Base-by-base conservation (phyloP, 257 asterid species). In the Salvia miltiorrhiza region DNA sequence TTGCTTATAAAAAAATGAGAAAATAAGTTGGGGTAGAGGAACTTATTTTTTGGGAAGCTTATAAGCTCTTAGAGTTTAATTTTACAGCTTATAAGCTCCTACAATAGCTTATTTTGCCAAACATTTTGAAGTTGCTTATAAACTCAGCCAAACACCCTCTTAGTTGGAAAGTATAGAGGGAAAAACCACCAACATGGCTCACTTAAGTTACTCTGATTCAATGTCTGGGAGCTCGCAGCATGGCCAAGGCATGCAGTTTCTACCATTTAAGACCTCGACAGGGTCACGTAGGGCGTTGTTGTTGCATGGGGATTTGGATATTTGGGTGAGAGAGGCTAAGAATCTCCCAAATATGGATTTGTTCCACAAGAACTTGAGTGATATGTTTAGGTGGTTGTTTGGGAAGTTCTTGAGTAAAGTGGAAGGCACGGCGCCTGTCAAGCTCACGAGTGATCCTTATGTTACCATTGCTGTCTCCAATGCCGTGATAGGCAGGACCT, bases 301-400 rank as follows among this genome's bases (percentile, higher is more conserved):
- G 58, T 69, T 91, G 75, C 96, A 91, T 49, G 97, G 97, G 6
- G 87, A 91, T 74, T 83, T 91, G 53, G 95, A 91, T 77, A 86
- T 91, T 70, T 85, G 89, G 93, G 95, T 91, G 47, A 83, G 52
- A 26, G 87, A 76, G 35, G 96, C 96, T 39, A 79, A 35, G 41
- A 87, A 91, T 67, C 88, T 91, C 37, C 97, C 96, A 17, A 91
- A 91, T 63, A 80, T 89, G 96, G 96, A 91, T 76, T 63, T 84
- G 70, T 85, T 91, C 76, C 95, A 91, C 79, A 87, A 78, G 70
- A 85, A 67, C 43, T 71, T 91, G 19, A 88, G 83, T 16, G 89
- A 84, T 19, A 79, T 86, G 77, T 85, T 91, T 58, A 86, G 87
- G 28, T 67, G 73, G 20, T 80, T 69, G 60, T 82, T 78, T 24